Percentiles rank a stretch among this genome's conserved stretches.
These are phyloP conservation scores for Rhodotorula glutinis DNA, from an alignment of 1,284 basidiomycete genomes.

Conservation along the genomic window DNA sequence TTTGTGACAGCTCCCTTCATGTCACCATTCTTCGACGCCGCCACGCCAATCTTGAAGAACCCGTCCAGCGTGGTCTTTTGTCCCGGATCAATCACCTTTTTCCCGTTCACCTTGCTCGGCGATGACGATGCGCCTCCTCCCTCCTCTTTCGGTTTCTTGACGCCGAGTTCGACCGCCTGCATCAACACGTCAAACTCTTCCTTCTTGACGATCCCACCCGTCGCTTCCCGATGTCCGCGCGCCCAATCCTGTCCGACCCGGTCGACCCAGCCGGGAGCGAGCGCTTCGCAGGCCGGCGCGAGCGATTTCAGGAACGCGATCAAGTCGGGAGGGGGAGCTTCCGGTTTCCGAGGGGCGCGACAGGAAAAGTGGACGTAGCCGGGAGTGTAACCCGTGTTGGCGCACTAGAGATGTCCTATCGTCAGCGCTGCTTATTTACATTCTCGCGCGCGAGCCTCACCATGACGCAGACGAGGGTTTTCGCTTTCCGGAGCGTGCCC, in stretches of 20 bases:
- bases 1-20: background rate
- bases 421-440: too few species aligned
- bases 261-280: slow-evolving; percentile 40
- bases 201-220: slow-evolving; percentile 49
- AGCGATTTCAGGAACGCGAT: slow-evolving; percentile 28
- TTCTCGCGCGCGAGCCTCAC: slow-evolving; percentile 36
- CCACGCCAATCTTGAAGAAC: slow-evolving; percentile 15
- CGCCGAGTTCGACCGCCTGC: slow-evolving; percentile 18
- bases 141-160: slow-evolving; percentile 15
- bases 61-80: slow-evolving; percentile 25
- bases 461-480: slow-evolving; percentile 50
- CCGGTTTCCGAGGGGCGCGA: slow-evolving; percentile 10
- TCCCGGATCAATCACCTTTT: slow-evolving; percentile 18
- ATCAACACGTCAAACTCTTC: slow-evolving; percentile 30
- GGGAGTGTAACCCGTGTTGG: slow-evolving; percentile 45
- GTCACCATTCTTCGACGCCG: background rate
- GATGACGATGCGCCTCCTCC: background rate
- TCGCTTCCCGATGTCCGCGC: slow-evolving; percentile 50
- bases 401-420: slow-evolving; percentile 31
- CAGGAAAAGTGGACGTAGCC: slow-evolving; percentile 16
- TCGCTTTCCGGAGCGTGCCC: slow-evolving; percentile 44
- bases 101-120: background rate
- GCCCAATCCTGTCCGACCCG: slow-evolving; percentile 50
- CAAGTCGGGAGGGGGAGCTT: slow-evolving; percentile 8
- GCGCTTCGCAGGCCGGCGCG: slow-evolving; percentile 41